Conservation (phyloP, 495 filamentous ascomycete species). For the Lepraria neglecta region DNA sequence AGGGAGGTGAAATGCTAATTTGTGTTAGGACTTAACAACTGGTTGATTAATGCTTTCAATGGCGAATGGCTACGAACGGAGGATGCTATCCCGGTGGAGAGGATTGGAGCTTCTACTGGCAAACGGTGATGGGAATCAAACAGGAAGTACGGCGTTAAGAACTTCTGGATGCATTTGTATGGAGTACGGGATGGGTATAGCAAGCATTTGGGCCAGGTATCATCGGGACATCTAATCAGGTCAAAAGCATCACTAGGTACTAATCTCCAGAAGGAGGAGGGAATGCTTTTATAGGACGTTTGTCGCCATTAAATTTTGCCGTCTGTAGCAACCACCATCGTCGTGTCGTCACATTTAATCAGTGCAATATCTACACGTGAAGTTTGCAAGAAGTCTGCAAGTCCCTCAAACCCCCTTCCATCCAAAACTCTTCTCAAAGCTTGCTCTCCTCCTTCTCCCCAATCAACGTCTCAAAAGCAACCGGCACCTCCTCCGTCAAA, state of each 20-base stretch:
- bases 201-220: no score
- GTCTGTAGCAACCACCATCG: no score
- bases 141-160: background rate
- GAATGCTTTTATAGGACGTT: no score
- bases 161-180: background rate
- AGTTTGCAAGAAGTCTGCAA: no score
- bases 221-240: no score
- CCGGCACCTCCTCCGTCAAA: constrained; percentile 82
- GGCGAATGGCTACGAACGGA: constrained; percentile 84
- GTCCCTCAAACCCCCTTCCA: background rate
- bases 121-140: constrained; percentile 9
- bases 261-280: no score
- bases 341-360: no score
- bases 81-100: constrained; percentile 53
- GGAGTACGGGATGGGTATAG: background rate
- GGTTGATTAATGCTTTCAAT: constrained; percentile 96
- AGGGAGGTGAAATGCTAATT: constrained; percentile 14
- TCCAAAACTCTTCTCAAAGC: background rate
- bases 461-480: constrained; percentile 73
- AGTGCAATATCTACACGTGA: no score
- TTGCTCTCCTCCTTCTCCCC: constrained; percentile 48
- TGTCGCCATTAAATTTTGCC: no score
- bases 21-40: constrained; percentile 68
- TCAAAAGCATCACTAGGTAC: no score
- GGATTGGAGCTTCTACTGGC: constrained; percentile 20